phyloP scores from a whole-genome alignment of 768 basidiomycete species.

The Russula virescens region DNA sequence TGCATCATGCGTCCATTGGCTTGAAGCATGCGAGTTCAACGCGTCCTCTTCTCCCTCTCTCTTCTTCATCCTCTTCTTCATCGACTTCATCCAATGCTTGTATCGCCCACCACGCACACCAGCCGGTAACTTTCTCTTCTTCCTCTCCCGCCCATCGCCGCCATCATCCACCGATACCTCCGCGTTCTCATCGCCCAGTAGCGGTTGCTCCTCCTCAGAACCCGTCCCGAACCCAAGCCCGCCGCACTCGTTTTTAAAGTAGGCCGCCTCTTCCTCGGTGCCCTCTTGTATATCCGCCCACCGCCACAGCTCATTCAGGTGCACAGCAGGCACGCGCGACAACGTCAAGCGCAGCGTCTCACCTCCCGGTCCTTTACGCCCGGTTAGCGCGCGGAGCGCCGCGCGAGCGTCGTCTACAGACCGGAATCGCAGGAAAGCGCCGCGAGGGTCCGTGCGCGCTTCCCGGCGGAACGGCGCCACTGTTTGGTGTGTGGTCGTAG shows the following conservation, averaged over 20 bases:
- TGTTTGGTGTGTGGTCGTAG: not conserved
- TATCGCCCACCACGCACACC: no score
- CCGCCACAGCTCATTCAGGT: not conserved
- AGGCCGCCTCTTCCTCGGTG: not conserved
- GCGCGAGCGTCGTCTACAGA: not conserved
- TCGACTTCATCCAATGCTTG: no score
- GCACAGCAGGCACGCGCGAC: not conserved
- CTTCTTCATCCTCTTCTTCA: no score
- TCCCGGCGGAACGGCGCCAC: slow-evolving; percentile 5
- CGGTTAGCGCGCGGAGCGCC: not conserved
- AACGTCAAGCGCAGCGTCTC: not conserved
- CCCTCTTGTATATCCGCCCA: not conserved
- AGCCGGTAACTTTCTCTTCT: no score
- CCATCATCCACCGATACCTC: no score
- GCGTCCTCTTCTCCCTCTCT: no score
- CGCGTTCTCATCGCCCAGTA: no score
- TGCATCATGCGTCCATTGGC: no score
- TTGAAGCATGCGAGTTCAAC: no score
- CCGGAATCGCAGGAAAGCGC: not conserved
- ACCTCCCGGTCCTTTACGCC: not conserved
- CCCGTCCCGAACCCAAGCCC: slow-evolving; percentile 11
- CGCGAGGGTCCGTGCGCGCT: not conserved
- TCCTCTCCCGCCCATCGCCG: no score
- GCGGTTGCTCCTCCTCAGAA: not conserved
- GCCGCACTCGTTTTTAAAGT: not conserved